Evolutionary conservation across 192 early-diverging fungal genomes (phyloP), one percentile per base, ranked within the genome.

Genomic region (Glomus cerebriforme): DNA sequence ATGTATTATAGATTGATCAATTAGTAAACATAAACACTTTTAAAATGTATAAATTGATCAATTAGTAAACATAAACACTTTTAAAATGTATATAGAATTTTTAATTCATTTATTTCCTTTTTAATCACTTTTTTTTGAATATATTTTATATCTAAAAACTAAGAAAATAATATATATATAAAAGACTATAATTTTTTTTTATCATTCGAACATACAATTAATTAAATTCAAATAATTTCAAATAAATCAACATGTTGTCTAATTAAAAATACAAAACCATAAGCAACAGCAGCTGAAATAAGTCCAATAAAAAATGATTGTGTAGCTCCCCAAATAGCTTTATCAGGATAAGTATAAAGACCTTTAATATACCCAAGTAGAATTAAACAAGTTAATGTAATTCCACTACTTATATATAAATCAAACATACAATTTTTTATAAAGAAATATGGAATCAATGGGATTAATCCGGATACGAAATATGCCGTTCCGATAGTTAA

Each of bases 391-490:
- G 88, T 35, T 13, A 85, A 69, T 2, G 91, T 92, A 1, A 86
- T 79, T 24, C 76, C 86, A 49, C 87, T 83, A 22, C 90, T 91
- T 7, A 87, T 79, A 43, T 72, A 79, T 32, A 91, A 76, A 10
- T 88, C 91, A 8, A 67, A 31, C 7, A 22, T 32, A 12, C 86
- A 78, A 49, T 82, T 60, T 19, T 81, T 49, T 34, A 90, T 59
- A 19, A 87, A 83, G 15, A 88, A 71, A 82, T 92, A 92, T 1
- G 91, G 91, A 17, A 90, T 19, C 29, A 92, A 73, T 9, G 91
- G 91, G 26, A 92, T 87, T 29, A 92, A 78, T 35, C 91, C 91
- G 34, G 90, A 90, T 9, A 88, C 49, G 72, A 92, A 87, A 82
- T 92, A 92, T 2, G 86, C 83, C 6, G 82, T 19, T 4, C 91